Base-by-base conservation (phyloP, 768 basidiomycete species). In the Cystofilobasidium ferigula region DNA sequence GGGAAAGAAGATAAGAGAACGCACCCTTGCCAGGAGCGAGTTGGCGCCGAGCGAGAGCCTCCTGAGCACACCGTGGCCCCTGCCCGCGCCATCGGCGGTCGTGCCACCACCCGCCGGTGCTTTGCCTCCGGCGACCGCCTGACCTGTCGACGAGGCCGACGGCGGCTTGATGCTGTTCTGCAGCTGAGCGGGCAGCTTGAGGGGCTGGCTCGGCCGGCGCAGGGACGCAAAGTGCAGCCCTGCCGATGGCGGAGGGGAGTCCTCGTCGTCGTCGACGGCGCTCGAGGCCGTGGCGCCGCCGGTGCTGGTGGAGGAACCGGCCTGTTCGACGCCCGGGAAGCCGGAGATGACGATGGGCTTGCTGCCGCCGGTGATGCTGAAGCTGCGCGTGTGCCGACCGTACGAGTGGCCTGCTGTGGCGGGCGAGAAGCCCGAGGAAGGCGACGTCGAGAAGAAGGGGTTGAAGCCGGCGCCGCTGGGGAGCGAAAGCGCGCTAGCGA, bases 401-500 rank as follows among this genome's bases (percentile, higher is more conserved):
- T 7, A 40, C 40, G 58, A 30, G 35, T 20, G 32, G 36, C 57
- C 57, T 3, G 34, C n/a, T 36, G 34, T 35, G 32, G 58, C 36
- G 10, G 13, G 16, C 40, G 36, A 5, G 34, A n/a, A 43, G 3
- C 20, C 22, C 3, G 58, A 42, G 16, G 58, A 60, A 14, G 35
- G 35, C 58, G 58, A 60, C 40, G 58, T 60, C 58, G 26, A 26
- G n/a, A 40, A 43, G 40, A 54, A 54, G 12, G 51, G 51, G 51
- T 54, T 54, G 51, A 30, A 54, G 51, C 28, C 51, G 7, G 30
- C 26, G 51, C 28, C 51, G 12, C 9, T 8, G 7, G 51, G 51
- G 16, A 54, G 51, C 14, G 51, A 54, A 5, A 54, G 30, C 10
- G 51, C 51, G 6, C 28, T 30, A 14, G 51, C 51, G 51, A 54